Evolutionary conservation across 106 monocot genomes (phyloP), one percentile per base, ranked within the genome.

Genomic region (Posidonia australis): DNA sequence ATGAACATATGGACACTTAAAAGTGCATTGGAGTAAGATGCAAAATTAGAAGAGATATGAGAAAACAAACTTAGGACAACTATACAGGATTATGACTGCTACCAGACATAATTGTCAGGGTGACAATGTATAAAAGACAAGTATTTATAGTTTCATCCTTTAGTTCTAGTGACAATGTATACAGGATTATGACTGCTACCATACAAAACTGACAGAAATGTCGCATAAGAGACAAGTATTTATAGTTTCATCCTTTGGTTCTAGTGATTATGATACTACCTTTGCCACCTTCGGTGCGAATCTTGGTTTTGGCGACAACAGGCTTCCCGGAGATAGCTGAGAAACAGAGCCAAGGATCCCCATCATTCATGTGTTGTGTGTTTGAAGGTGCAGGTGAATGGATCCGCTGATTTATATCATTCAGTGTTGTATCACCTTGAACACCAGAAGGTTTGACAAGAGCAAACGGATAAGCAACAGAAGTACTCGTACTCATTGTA

Each of bases 231-330:
- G n/a, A 57, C 10, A 16, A 19, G 9, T 27, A n/a, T 56, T 25
- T 57, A 10, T 19, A 22, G 10, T 19, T 36, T 88, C 81, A 93
- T 36, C 88, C 88, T 66, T 77, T 88, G 45, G 92, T 93, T 74
- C 88, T 85, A 67, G 78, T 65, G 49, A 93, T 93, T 31, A 82
- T 93, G 59, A 93, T 85, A 77, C 92, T 85, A 20, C 92, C 92
- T 69, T 79, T 93, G 4, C 92, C 92, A 28, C 92, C 88, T 72
- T 87, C 82, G 10, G 92, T 92, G 31, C 66, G 77, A 63, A 92
- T 84, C 58, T 84, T 87, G 13, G 84, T 92, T 63, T 87, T 82
- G 44, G 67, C 74, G 48, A 92, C 82, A 5, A 92, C 87, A 19
- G 92, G 92, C 66, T 92, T 92, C 13, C 92, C 92, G 44, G 92